Evolutionary conservation across 768 basidiomycete genomes (phyloP), one percentile per base, ranked within the genome.

Genomic region (Piloderma croceum): DNA sequence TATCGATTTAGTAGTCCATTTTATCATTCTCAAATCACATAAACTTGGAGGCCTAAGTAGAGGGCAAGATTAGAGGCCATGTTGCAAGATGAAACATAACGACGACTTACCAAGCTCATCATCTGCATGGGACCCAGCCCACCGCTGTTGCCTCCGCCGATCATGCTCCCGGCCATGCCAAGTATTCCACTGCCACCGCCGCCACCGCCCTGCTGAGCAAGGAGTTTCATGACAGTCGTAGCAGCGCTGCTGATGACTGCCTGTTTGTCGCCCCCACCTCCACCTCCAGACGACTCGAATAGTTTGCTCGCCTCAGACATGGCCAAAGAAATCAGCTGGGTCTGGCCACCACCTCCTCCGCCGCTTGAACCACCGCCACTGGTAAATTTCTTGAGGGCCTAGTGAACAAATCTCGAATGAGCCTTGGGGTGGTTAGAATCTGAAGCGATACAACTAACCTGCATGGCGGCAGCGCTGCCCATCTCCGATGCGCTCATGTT

Each of bases 201-300:
- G 47, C 69, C 69, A 50, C 79, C 68, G 60, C 83, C 80, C 31
- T 74, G 77, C 54, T 85, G 79, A 5, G 88, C 77, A 32, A 90
- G 54, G 29, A 91, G 66, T 65, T 92, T 90, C 76, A 89, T 81
- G 42, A 87, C 77, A 0, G 83, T 90, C 78, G 83, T 81, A 3
- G 83, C 88, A 33, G 90, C 90, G 10, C 83, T 75, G 43, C 85
- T 88, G 53, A 93, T 79, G 7, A 81, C 81, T 52, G 90, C 87
- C 52, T 93, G 90, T 64, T 87, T 88, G 56, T 72, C 72, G 7
- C 82, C 80, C 9, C 75, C 71, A 4, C 77, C 65, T 3, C 76
- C 71, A 6, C 79, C 78, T 15, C 83, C 83, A 19, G 74, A 70
- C 47, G 73, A 63, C 51, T 89, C 86, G 49, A 91, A 85, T 36